Percentiles rank a stretch among this genome's conserved stretches.
Conservation (phyloP, 78 protist species). For the Dictyostelium capitatum region DNA sequence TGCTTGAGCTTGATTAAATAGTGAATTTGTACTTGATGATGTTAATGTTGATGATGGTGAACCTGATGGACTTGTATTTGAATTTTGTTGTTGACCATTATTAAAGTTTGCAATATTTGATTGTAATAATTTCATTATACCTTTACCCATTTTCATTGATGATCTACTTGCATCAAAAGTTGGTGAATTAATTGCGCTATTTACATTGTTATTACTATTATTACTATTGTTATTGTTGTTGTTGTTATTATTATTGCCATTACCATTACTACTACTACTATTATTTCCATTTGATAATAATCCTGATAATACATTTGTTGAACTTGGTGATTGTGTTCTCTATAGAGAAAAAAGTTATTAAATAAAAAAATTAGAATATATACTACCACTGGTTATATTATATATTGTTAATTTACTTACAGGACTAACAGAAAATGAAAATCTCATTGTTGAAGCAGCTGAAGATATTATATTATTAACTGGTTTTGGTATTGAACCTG, state of each 20-base stretch:
- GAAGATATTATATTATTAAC: constrained; percentile 27
- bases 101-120: constrained; percentile 10
- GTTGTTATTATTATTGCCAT: constrained; percentile 16
- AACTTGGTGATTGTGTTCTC: constrained; percentile 64
- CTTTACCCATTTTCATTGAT: constrained; percentile 56
- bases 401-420: no score
- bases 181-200: not conserved
- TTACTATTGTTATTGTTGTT: constrained; percentile 33
- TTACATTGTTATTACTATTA: constrained; percentile 20
- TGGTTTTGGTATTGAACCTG: constrained; percentile 4
- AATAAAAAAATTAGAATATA: not conserved
- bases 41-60: not conserved
- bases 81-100: not conserved
- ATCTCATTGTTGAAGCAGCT: constrained; percentile 74
- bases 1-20: not conserved
- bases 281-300: not conserved
- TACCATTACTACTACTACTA: not conserved
- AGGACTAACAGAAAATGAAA: constrained; percentile 70
- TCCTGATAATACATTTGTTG: constrained; percentile 62
- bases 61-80: not conserved
- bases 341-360: not conserved
- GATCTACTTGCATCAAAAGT: constrained; percentile 4
- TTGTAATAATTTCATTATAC: constrained; percentile 57
- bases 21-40: not conserved
- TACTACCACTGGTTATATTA: no score